Evolutionary conservation across 208 protist species (phyloP).

Genomic region (Crithidia fasciculata): DNA sequence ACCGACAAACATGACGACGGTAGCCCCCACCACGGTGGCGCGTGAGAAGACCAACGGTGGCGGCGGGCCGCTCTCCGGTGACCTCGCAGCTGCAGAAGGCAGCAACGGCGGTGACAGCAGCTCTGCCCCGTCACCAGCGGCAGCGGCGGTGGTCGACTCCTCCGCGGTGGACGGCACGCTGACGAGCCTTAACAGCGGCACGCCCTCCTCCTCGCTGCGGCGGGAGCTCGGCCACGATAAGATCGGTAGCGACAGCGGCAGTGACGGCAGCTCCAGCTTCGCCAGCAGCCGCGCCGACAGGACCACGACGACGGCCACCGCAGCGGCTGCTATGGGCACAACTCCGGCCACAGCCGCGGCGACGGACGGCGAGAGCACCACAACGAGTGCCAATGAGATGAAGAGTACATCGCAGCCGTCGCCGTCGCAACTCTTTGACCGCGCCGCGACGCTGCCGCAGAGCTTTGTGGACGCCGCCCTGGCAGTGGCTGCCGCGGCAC

Average conservation of each 20-base stretch:
- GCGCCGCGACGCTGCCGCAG: constrained; percentile 50
- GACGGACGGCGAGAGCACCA: background rate
- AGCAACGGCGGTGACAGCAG: no score
- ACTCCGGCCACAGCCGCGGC: background rate
- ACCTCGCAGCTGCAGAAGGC: no score
- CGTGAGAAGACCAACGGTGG: background rate
- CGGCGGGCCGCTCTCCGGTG: no score
- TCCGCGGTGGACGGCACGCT: no score
- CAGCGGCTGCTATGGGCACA: background rate
- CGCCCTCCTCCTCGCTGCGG: no score
- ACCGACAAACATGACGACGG: background rate
- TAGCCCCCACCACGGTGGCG: background rate
- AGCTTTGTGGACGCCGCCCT: constrained; percentile 63
- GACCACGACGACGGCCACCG: background rate
- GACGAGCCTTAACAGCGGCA: no score
- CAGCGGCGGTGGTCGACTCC: no score
- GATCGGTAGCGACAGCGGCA: background rate
- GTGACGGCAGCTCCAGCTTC: constrained; percentile 1
- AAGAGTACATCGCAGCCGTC: background rate
- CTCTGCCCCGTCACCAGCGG: no score
- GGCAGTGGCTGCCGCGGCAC: constrained; percentile 21
- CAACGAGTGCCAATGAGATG: background rate
- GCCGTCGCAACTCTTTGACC: constrained; percentile 35
- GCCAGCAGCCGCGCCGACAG: background rate
- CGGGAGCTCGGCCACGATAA: no score